Evolutionary conservation across 2,329 filamentous ascomycete genomes (phyloP).

Genomic region (Talaromyces verruculosus): DNA sequence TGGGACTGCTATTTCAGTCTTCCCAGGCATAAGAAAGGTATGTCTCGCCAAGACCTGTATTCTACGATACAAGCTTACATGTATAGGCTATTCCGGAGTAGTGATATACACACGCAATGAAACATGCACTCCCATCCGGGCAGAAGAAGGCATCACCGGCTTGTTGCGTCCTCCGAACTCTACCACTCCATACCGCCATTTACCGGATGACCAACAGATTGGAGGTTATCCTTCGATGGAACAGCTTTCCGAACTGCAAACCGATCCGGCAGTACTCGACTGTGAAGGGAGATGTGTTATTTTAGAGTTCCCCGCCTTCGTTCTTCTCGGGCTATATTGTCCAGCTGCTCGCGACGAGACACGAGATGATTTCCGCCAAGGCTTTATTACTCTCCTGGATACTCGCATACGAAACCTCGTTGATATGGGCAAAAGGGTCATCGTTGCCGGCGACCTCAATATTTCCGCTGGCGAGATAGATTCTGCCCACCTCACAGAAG

Average conservation of each 20-base stretch:
- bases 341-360: slow-evolving; percentile 85
- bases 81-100: slow-evolving; percentile 85
- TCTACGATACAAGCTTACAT: slow-evolving; percentile 19
- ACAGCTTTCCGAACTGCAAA: slow-evolving; percentile 61
- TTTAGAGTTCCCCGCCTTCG: slow-evolving; percentile 91
- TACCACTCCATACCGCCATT: slow-evolving; percentile 68
- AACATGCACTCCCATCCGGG: slow-evolving; percentile 79
- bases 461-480: slow-evolving; percentile 70
- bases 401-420: slow-evolving; percentile 80
- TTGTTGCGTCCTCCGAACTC: slow-evolving; percentile 72
- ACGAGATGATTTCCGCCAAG: slow-evolving; percentile 76
- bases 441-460: slow-evolving; percentile 87
- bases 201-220: slow-evolving; percentile 72
- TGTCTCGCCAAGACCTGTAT: slow-evolving; percentile 3
- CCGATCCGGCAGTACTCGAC: slow-evolving; percentile 74
- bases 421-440: slow-evolving; percentile 75
- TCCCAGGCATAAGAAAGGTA: slow-evolving; percentile 89
- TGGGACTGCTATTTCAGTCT: slow-evolving; percentile 98
- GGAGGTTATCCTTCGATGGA: slow-evolving; percentile 77
- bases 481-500: slow-evolving; percentile 70
- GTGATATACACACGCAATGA: slow-evolving; percentile 91
- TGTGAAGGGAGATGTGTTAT: slow-evolving; percentile 89
- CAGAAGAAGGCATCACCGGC: slow-evolving; percentile 91
- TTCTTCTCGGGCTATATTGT: slow-evolving; percentile 88
- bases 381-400: slow-evolving; percentile 78